Conservation (phyloP, 768 basidiomycete species). For the Zangia roseola region DNA sequence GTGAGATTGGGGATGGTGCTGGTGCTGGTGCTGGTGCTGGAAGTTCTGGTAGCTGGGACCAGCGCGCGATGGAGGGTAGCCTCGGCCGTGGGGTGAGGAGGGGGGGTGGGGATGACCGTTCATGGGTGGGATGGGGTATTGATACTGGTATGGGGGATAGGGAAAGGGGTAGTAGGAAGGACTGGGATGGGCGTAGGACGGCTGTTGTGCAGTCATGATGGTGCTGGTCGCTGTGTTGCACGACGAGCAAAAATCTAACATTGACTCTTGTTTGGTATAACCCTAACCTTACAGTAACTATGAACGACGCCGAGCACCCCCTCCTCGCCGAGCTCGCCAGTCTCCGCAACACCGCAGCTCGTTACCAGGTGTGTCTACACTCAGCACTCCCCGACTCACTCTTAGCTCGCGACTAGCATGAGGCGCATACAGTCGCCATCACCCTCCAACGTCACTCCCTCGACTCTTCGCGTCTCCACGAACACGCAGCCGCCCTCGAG, state of each 20-base stretch:
- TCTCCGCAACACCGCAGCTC: constrained; percentile 44
- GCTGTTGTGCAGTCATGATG: constrained; percentile 26
- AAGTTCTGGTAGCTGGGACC: constrained; percentile 39
- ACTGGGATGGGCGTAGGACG: constrained; percentile 28
- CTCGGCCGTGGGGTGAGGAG: constrained; percentile 38
- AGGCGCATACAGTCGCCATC: constrained; percentile 62
- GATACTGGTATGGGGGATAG: constrained; percentile 36
- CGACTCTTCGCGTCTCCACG: constrained; percentile 37
- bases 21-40: constrained; percentile 30
- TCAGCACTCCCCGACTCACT: not conserved
- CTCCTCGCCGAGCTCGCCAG: constrained; percentile 48
- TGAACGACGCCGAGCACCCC: constrained; percentile 36
- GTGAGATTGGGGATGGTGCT: constrained; percentile 36
- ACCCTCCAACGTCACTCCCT: constrained; percentile 65
- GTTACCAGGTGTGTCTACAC: constrained; percentile 45
- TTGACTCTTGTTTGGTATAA: constrained; percentile 20
- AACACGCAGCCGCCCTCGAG: constrained; percentile 39
- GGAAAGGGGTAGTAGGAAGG: constrained; percentile 33
- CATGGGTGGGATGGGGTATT: constrained; percentile 43
- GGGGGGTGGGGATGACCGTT: constrained; percentile 38
- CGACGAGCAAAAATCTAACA: constrained; percentile 2
- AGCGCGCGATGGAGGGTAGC: constrained; percentile 37
- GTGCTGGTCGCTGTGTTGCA: constrained; percentile 10
- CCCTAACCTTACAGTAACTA: constrained; percentile 23
- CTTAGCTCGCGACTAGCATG: constrained; percentile 46